Evolutionary conservation across 805 yeast species (phyloP), one percentile per base, ranked within the genome.

Genomic region (Debaryomyces maramus): DNA sequence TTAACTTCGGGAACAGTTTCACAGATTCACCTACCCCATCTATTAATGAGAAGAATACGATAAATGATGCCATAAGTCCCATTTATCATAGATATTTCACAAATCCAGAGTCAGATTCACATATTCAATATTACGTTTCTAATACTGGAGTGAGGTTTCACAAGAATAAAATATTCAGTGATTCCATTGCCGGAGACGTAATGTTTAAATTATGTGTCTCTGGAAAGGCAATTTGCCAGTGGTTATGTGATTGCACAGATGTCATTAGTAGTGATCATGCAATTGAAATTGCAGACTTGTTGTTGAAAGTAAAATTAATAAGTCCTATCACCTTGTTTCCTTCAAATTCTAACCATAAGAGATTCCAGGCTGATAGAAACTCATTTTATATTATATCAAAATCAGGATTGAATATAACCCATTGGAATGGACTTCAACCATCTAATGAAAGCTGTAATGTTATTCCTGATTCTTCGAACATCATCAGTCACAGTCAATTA

Each of bases 241-340:
- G 96, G 96, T 53, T 91, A 5, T 73, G 84, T 78, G 98, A 91
- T 47, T 89, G 97, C 54, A 85, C 96, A 0, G 93, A 87, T 52
- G 67, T 83, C 1, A 57, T 81, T 48, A 72, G 72, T 37, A 55
- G 61, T 0, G 63, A 65, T 9, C 86, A 80, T 43, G 84, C 88
- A 0, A 53, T 67, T 0, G 73, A 73, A 16, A 60, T 84, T 9
- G 78, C 82, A 0, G 66, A 72, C 3, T 53, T 78, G 9, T 73
- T 85, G 41, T 46, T 77, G 26, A 72, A 67, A 34, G 50, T 65
- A 29, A 73, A 72, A 0, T 56, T 83, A 5, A 68, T 84, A 17
- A 61, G 62, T 14, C 77, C 81, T 0, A 66, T 78, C 5, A 46
- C 58, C 3, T 41, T 56, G 0, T 43, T 60, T 3, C 71, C 75